Base-by-base conservation (phyloP, 2,329 filamentous ascomycete species). In the Arthrocladium fulminans region DNA sequence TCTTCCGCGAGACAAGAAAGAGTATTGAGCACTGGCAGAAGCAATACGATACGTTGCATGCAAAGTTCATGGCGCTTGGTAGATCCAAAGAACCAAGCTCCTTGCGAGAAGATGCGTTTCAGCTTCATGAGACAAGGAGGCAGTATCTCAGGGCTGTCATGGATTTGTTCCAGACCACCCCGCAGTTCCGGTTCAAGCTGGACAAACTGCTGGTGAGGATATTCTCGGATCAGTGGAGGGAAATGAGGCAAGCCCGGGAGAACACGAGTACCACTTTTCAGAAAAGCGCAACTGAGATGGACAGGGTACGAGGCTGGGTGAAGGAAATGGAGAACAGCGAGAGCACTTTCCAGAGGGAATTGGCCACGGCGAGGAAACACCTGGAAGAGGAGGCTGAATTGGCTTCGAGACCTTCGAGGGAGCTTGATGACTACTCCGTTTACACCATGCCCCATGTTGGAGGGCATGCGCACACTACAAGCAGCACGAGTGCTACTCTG, bases 321-420 rank as follows among this genome's bases (percentile, higher is more conserved):
- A 86, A 84, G 61, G 88, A 96, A 64, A 90, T 98, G 86, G 90
- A 96, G 66, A 76, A 81, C 43, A 83, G 84, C n/a, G 92, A 97
- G 66, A 76, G 79, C 35, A 73, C 83, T 3, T 95, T 97, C 65
- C 84, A 82, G 62, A 74, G 83, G 25, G 90, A 97, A 68, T 73
- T 97, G 23, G 77, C 88, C 51, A 69, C 80, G 27, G 86, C 89
- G 2, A 76, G 90, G 49, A 82, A 84, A 58, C 84, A 92, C 56
- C 82, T 98, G 41, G 87, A 89, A 57, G 87, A 90, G 55, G 77
- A 71, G 49, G 84, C 88, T 1, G 77, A 92, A 57, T 67, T 77
- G 12, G 72, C 75, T 20, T 80, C 79, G 53, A 83, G 86, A 56
- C 92, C 92, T 1, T 95, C 89, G 34, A 79, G 92, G 38, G 92